Conservation (phyloP, 805 yeast genomes). For the Pichia nakasei region DNA sequence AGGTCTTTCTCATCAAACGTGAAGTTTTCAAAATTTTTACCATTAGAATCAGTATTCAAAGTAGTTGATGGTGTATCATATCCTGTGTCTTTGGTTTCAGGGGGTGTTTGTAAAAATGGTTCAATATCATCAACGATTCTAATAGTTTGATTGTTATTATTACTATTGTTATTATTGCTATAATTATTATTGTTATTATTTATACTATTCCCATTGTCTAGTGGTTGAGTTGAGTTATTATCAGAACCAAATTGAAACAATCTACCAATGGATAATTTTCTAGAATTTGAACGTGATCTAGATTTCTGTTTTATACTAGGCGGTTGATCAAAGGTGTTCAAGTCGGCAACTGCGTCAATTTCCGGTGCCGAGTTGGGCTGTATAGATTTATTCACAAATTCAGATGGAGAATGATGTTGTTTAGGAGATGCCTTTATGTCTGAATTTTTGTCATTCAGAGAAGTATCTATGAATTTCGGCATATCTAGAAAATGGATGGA, state of each 20-base stretch:
- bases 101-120: conserved; percentile 16
- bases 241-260: conserved; percentile 31
- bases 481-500: too few relatives aligned
- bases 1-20: not conserved
- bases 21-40: not conserved
- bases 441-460: not conserved
- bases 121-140: conserved; percentile 19
- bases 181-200: conserved; percentile 7
- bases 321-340: conserved; percentile 7
- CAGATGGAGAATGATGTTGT: too few relatives aligned
- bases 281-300: conserved; percentile 34
- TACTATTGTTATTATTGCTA: conserved; percentile 1
- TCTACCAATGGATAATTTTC: conserved; percentile 28
- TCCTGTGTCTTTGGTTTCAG: conserved; percentile 9
- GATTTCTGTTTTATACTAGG: conserved; percentile 17
- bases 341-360: not conserved
- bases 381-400: too few relatives aligned
- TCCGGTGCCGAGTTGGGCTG: too few relatives aligned
- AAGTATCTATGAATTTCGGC: not conserved
- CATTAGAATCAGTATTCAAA: not conserved
- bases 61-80: conserved; percentile 1
- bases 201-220: conserved; percentile 2
- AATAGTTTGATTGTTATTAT: conserved; percentile 10
- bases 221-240: too few relatives aligned
- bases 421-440: not conserved